Evolutionary conservation across 2,329 filamentous ascomycete species (phyloP).

Genomic region (Sclerotiophoma versabilis): DNA sequence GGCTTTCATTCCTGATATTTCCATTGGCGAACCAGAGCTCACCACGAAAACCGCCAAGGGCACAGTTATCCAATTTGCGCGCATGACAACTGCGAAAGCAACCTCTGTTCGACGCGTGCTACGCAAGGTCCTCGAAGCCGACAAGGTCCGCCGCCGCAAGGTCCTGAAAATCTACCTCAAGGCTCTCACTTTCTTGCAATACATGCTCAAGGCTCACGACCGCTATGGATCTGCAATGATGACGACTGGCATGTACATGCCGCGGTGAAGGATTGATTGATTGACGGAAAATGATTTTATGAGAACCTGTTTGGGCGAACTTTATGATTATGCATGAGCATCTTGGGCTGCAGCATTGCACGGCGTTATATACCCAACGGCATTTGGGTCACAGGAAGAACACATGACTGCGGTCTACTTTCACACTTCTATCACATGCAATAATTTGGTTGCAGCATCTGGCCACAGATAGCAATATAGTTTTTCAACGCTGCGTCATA

Average conservation of each 20-base stretch:
- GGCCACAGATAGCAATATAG: conserved; percentile 9
- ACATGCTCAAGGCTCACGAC: conserved; percentile 33
- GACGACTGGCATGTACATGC: conserved; percentile 37
- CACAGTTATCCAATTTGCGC: conserved; percentile 32
- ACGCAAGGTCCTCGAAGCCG: conserved; percentile 33
- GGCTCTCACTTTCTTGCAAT: conserved; percentile 33
- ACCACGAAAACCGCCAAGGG: conserved; percentile 25
- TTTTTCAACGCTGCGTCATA: too few relatives aligned
- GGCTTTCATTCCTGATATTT: conserved; percentile 31
- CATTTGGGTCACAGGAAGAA: conserved; percentile 12
- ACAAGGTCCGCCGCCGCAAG: conserved; percentile 28
- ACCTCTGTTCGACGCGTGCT: conserved; percentile 29
- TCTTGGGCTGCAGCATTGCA: conserved; percentile 17
- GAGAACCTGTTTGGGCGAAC: conserved; percentile 3
- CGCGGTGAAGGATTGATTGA: conserved; percentile 22
- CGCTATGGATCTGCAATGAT: conserved; percentile 37
- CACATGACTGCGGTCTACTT: conserved; percentile 8
- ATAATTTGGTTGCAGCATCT: conserved; percentile 7
- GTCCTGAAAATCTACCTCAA: conserved; percentile 33
- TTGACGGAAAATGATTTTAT: conserved; percentile 1
- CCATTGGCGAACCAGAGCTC: conserved; percentile 26
- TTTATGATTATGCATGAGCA: conserved; percentile 14
- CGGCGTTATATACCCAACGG: conserved; percentile 21
- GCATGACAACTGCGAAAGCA: conserved; percentile 24
- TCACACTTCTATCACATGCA: conserved; percentile 3